phyloP scores from a whole-genome alignment of 129 eudicot species.

The Mikania micrantha region DNA sequence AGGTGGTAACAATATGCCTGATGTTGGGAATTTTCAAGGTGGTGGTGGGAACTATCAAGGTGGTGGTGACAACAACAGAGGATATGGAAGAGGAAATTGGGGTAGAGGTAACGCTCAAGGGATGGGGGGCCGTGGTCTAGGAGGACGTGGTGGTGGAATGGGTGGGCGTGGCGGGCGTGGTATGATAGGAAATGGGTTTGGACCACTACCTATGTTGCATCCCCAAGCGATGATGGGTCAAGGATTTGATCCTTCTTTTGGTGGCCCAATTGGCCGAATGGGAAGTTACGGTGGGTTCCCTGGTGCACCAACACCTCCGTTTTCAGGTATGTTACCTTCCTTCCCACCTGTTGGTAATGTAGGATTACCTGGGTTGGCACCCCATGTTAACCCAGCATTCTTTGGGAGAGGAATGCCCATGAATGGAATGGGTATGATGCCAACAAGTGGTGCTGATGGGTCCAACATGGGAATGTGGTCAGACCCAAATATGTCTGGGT shows the following conservation, averaged over 20 bases:
- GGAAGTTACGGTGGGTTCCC: conserved; percentile 70
- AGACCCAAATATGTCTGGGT: conserved; percentile 71
- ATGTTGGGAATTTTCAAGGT: conserved; percentile 43
- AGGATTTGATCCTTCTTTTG: conserved; percentile 76
- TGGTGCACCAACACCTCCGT: conserved; percentile 64
- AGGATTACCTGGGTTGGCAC: conserved; percentile 86
- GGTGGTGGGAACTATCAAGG: conserved; percentile 29
- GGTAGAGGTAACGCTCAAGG: conserved; percentile 78
- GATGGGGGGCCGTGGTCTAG: conserved; percentile 65
- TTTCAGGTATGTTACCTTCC: conserved; percentile 58
- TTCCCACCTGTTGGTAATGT: conserved; percentile 70
- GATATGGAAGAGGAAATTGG: conserved; percentile 76
- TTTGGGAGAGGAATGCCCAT: conserved; percentile 86
- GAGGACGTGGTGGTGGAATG: conserved; percentile 49
- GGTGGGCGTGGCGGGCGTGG: conserved; percentile 63
- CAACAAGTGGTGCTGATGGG: conserved; percentile 52
- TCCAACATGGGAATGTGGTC: conserved; percentile 87
- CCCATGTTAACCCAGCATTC: conserved; percentile 89
- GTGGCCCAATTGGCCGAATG: conserved; percentile 88
- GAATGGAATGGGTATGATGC: conserved; percentile 95
- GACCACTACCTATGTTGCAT: conserved; percentile 56
- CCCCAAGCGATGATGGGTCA: conserved; percentile 91
- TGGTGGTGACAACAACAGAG: conserved; percentile 35
- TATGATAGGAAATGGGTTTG: conserved; percentile 60
- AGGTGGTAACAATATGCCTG: conserved; percentile 29